Base-by-base conservation (phyloP, 2,329 filamentous ascomycete genomes). In the Epicoccum sorghinum region DNA sequence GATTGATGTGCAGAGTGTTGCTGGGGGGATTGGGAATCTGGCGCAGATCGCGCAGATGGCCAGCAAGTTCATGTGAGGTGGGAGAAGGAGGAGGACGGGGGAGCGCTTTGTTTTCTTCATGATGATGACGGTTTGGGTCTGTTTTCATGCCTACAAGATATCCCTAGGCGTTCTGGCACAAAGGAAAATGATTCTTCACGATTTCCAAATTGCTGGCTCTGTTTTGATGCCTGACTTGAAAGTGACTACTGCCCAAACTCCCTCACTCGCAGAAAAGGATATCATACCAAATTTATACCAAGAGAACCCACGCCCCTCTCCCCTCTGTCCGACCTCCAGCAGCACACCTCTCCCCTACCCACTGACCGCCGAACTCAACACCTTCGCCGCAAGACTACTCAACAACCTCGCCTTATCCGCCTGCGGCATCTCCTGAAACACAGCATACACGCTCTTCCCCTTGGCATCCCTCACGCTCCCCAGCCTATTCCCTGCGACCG, bases 371-470 rank as follows among this genome's bases (percentile, higher is more conserved):
- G 91, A 89, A 59, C 89, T 90, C 71, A 97, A 93, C 1, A 97
- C 89, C 75, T 90, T 93, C 27, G 87, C 86, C 1, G 93, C 93
- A 69, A 98, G 77, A 75, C 96, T 90, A 70, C 87, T 89, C 57
- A 98, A 80, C 67, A 99, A 76, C 73, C 86, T 87, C 49, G 91
- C 87, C 69, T 91, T 89, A 69, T 96, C 93, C 45, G 82, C 82
- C 75, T 91, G 89, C 45, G 92, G 92, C 69, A 99, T 79, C 66
- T 96, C 90, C 80, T 91, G 86, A 73, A 93, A 98, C 13, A 97
- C 95, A 25, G 87, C 82, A 75, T 96, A 98, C 5, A 99, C 95
- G 70, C 91, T 96, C 86, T 97, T 98, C 22, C 93, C 93, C 77
- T 87, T 92, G 29, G 89, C 86, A 77, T 99, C 95, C 52, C 95